A percentile compares a stretch with the other conserved stretches of the same genome.
Evolutionary conservation across 2,329 filamentous ascomycete genomes (phyloP).

Genomic region (Phialophora macrospora): DNA sequence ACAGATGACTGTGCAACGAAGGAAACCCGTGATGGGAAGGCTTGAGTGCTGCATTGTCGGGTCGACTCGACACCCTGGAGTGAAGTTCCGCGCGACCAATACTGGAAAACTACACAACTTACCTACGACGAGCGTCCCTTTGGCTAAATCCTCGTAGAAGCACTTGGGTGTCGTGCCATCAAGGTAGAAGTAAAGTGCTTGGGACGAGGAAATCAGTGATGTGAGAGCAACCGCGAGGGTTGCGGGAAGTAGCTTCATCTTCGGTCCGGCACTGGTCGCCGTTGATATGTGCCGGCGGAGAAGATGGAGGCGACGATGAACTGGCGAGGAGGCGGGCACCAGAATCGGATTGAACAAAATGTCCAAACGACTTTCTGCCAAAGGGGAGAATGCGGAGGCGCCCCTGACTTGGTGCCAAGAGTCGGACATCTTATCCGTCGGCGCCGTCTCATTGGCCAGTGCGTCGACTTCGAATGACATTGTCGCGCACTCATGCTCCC

Average conservation of each 20-base stretch:
- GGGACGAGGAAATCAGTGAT: constrained; percentile 62
- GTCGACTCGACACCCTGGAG: background rate
- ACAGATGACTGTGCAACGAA: background rate
- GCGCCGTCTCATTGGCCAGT: background rate
- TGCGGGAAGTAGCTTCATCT: constrained; percentile 33
- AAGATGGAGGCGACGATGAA: background rate
- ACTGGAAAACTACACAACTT: background rate
- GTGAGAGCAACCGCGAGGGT: constrained; percentile 22
- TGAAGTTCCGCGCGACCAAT: background rate
- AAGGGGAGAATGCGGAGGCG: background rate
- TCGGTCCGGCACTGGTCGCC: constrained; percentile 2
- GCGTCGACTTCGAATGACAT: background rate
- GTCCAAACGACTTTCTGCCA: constrained; percentile 4
- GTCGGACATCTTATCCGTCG: background rate
- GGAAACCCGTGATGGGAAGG: background rate
- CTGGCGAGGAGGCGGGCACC: constrained; percentile 6
- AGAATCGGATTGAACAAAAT: constrained; percentile 21
- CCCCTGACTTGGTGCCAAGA: background rate
- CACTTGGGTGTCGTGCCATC: constrained; percentile 86
- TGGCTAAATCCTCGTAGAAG: constrained; percentile 97
- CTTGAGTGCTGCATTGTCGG: background rate
- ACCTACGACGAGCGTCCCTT: constrained; percentile 94
- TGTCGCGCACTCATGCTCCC: background rate
- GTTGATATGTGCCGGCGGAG: background rate
- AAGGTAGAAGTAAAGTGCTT: constrained; percentile 94